These are phyloP conservation scores for Arthroderma sp. DNA, from an alignment of 2,329 filamentous ascomycete genomes.

Conservation along the genomic window DNA sequence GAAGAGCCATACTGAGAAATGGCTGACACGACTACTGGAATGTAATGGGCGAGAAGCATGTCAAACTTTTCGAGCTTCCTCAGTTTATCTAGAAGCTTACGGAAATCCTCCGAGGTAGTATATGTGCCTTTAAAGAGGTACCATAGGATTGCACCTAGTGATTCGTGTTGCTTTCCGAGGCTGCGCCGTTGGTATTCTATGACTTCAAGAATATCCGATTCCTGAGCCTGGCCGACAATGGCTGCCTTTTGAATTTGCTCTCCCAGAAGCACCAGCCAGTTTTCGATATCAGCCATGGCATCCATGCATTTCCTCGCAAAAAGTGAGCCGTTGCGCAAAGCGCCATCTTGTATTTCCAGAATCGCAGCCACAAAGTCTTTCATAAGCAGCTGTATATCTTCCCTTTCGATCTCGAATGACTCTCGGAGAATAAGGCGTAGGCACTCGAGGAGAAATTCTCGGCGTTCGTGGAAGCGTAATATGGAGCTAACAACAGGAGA, in stretches of 20 bases:
- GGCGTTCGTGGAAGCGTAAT: slow-evolving; percentile 75
- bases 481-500: slow-evolving; percentile 65
- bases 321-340: slow-evolving; percentile 39
- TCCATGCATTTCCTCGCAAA: slow-evolving; percentile 64
- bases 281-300: slow-evolving; percentile 62
- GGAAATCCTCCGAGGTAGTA: slow-evolving; percentile 58
- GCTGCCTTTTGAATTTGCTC: slow-evolving; percentile 65
- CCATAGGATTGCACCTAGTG: slow-evolving; percentile 65
- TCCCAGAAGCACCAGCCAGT: slow-evolving; percentile 59
- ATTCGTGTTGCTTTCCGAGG: slow-evolving; percentile 79
- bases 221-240: slow-evolving; percentile 54
- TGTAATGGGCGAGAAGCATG: slow-evolving; percentile 59
- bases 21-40: slow-evolving; percentile 65
- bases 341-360: slow-evolving; percentile 41
- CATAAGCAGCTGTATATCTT: slow-evolving; percentile 41
- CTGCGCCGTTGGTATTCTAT: slow-evolving; percentile 70
- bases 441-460: slow-evolving; percentile 71
- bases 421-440: slow-evolving; percentile 66
- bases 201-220: slow-evolving; percentile 58
- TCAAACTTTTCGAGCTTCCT: slow-evolving; percentile 68
- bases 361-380: slow-evolving; percentile 45
- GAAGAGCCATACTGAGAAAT: slow-evolving; percentile 67
- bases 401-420: slow-evolving; percentile 48
- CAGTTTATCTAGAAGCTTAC: slow-evolving; percentile 53
- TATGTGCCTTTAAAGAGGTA: slow-evolving; percentile 66